Conservation (phyloP, 805 yeast species). For the Zygosaccharomyces bisporus region DNA sequence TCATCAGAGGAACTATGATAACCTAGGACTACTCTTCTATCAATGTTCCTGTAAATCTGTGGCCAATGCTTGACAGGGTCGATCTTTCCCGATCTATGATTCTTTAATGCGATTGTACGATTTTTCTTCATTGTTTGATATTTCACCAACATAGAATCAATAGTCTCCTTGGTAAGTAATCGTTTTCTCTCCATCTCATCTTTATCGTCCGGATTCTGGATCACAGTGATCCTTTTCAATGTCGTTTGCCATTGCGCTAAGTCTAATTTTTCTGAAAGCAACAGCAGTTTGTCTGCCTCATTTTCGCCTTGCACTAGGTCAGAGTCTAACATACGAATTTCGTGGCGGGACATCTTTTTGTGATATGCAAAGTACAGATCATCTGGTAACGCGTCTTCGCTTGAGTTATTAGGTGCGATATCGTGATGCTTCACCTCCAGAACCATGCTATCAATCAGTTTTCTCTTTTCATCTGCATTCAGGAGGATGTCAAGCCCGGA, state of each 20-base stretch:
- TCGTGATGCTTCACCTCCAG: slow-evolving; percentile 16
- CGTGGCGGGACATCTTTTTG: slow-evolving; percentile 59
- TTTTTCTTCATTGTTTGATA: slow-evolving; percentile 28
- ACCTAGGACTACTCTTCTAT: slow-evolving; percentile 20
- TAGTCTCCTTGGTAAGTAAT: slow-evolving; percentile 48
- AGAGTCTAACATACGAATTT: slow-evolving; percentile 58
- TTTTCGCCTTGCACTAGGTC: slow-evolving; percentile 41
- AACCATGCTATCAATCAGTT: slow-evolving; percentile 23
- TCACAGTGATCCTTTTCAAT: slow-evolving; percentile 46
- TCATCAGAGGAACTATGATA: slow-evolving; percentile 35
- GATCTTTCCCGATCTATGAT: slow-evolving; percentile 15
- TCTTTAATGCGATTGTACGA: slow-evolving; percentile 19
- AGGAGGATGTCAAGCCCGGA: not conserved
- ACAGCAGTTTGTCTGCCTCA: slow-evolving; percentile 51
- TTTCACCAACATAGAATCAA: slow-evolving; percentile 34
- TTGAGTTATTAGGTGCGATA: not conserved
- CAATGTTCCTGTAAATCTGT: slow-evolving; percentile 22
- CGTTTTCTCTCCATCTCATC: slow-evolving; percentile 52
- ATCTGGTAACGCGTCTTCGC: slow-evolving; percentile 48
- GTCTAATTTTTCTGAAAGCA: slow-evolving; percentile 43
- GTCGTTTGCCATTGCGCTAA: slow-evolving; percentile 47
- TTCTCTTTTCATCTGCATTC: slow-evolving; percentile 13
- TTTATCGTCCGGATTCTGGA: slow-evolving; percentile 46
- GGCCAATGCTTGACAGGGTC: slow-evolving; percentile 20
- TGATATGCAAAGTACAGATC: slow-evolving; percentile 46